These are phyloP conservation scores for Biscogniauxia sp. DNA, from an alignment of 2,329 filamentous ascomycete species.

Conservation along the genomic window DNA sequence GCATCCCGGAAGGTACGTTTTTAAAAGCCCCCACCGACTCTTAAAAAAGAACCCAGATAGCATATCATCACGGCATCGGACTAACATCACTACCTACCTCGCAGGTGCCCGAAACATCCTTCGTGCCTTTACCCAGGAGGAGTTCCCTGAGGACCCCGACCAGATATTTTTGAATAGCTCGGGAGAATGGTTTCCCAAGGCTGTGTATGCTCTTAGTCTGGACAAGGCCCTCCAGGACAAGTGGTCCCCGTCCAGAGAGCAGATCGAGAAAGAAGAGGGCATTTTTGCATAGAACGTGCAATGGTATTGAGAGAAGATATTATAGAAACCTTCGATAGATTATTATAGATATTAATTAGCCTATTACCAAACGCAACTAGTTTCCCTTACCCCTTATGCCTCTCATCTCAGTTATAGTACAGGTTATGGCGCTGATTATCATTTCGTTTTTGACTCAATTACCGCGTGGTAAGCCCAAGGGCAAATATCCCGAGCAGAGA, in stretches of 20 bases:
- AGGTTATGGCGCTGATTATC: too few species aligned
- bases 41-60: too few species aligned
- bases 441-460: too few species aligned
- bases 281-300: conserved; percentile 13
- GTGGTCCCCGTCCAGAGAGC: conserved; percentile 47
- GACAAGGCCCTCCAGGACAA: conserved; percentile 50
- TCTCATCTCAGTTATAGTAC: too few species aligned
- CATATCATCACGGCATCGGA: too few species aligned
- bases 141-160: conserved; percentile 50
- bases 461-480: too few species aligned
- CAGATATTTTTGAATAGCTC: conserved; percentile 54
- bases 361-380: too few species aligned
- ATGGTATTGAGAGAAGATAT: too few species aligned
- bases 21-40: not conserved
- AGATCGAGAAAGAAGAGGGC: conserved; percentile 45
- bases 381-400: too few species aligned
- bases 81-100: not conserved
- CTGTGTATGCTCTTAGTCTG: conserved; percentile 39
- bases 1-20: conserved; percentile 44
- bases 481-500: too few species aligned
- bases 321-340: too few species aligned
- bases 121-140: conserved; percentile 41
- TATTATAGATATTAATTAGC: too few species aligned
- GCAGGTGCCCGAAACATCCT: conserved; percentile 46
- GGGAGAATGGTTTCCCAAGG: conserved; percentile 55